Evolutionary conservation across 257 asterid genomes (phyloP).

Genomic region (Euphrasia confusa): DNA sequence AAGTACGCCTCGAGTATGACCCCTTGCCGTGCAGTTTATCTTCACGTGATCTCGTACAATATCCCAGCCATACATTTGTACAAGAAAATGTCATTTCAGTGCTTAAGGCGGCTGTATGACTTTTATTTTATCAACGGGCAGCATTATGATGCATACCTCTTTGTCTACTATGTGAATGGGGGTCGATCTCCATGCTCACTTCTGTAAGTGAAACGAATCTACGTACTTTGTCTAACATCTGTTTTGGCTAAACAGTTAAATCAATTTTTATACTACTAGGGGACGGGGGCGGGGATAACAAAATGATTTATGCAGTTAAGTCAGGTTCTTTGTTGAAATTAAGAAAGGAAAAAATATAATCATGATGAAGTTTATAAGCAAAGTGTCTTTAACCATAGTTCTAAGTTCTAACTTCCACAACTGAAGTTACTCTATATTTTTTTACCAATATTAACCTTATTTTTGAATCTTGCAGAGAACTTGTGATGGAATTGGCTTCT

Average conservation of each 20-base stretch:
- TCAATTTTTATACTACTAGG: too few relatives aligned
- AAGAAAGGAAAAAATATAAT: too few relatives aligned
- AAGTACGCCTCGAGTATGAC: slow-evolving; percentile 68
- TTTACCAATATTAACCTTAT: background rate
- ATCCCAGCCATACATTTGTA: slow-evolving; percentile 85
- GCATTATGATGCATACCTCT: slow-evolving; percentile 82
- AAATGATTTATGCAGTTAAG: too few relatives aligned
- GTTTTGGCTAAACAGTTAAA: too few relatives aligned
- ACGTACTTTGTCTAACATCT: too few relatives aligned
- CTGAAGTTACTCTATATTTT: background rate
- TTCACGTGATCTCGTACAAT: slow-evolving; percentile 94
- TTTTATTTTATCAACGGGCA: slow-evolving; percentile 83
- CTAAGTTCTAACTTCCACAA: background rate
- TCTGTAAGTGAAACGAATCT: slow-evolving; percentile 50
- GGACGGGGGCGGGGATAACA: too few relatives aligned
- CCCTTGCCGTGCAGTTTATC: slow-evolving; percentile 81
- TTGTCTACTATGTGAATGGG: slow-evolving; percentile 88
- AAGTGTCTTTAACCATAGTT: background rate
- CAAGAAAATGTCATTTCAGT: slow-evolving; percentile 84
- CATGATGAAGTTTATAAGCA: too few relatives aligned
- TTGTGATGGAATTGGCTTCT: slow-evolving; percentile 47
- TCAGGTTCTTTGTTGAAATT: too few relatives aligned
- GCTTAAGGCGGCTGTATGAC: slow-evolving; percentile 59
- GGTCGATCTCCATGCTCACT: slow-evolving; percentile 97
- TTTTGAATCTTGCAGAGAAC: slow-evolving; percentile 53